Evolutionary conservation across 1,284 basidiomycete species (phyloP).

Genomic region (Rhodotorula sp.): DNA sequence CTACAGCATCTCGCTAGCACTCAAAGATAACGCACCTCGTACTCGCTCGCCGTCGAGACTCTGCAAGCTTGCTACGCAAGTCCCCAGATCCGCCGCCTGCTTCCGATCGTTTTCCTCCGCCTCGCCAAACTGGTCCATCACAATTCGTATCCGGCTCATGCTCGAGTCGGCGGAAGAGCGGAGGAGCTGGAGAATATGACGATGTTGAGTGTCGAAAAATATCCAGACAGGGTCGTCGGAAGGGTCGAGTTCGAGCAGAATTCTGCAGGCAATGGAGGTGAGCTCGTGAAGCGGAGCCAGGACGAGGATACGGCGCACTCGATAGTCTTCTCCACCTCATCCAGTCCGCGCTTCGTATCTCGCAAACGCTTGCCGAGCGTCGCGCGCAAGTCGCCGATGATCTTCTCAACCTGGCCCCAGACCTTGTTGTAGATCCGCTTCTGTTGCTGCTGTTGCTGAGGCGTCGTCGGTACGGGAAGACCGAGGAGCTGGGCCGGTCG

Average conservation of each 20-base stretch:
- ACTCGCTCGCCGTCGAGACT: conserved; percentile 30
- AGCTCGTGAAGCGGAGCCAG: not conserved
- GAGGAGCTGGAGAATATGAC: conserved; percentile 77
- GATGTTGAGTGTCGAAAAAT: conserved; percentile 90
- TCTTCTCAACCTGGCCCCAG: conserved; percentile 91
- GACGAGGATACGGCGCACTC: conserved; percentile 61
- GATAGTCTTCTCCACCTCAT: conserved; percentile 95
- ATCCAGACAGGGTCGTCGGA: conserved; percentile 85
- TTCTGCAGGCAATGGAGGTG: conserved; percentile 54
- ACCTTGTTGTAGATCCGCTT: conserved; percentile 89
- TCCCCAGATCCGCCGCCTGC: conserved; percentile 22
- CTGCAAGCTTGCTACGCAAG: conserved; percentile 28
- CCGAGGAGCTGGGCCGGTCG: conserved; percentile 75
- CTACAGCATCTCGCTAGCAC: not conserved
- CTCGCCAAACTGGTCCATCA: conserved; percentile 36
- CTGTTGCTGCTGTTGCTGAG: conserved; percentile 51
- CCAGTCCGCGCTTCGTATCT: conserved; percentile 72
- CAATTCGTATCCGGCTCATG: conserved; percentile 51
- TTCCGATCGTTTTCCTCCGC: conserved; percentile 21
- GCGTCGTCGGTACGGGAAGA: conserved; percentile 55
- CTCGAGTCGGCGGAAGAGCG: conserved; percentile 63
- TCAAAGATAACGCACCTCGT: conserved; percentile 7
- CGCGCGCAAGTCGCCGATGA: conserved; percentile 85
- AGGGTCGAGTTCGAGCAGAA: conserved; percentile 76
- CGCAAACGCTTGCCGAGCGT: conserved; percentile 73